phyloP scores from a whole-genome alignment of 1,284 basidiomycete species.

The Paramarasmius palmivorus region DNA sequence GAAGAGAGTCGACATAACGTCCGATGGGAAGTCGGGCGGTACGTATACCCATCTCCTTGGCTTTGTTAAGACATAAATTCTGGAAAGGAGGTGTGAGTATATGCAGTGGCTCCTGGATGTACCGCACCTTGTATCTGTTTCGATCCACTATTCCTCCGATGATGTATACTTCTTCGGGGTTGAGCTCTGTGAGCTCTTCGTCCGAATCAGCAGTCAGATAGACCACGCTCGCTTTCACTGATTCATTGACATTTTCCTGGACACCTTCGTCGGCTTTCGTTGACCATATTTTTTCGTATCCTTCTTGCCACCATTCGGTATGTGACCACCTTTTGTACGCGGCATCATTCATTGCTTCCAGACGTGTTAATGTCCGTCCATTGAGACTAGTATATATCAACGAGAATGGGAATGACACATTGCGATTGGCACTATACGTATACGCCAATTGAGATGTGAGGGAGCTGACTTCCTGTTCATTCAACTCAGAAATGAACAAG shows the following conservation, averaged over 20 bases:
- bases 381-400: conserved; percentile 82
- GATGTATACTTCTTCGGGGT: conserved; percentile 87
- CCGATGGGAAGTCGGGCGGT: conserved; percentile 94
- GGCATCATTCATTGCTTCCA: conserved; percentile 69
- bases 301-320: conserved; percentile 80
- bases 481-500: conserved; percentile 2
- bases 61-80: conserved; percentile 91
- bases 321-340: conserved; percentile 80
- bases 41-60: conserved; percentile 70
- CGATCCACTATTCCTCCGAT: conserved; percentile 97
- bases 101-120: conserved; percentile 7
- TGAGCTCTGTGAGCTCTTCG: conserved; percentile 80
- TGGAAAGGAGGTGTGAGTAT: conserved; percentile 31
- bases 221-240: conserved; percentile 56
- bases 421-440: conserved; percentile 85
- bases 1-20: conserved; percentile 78
- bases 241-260: conserved; percentile 13
- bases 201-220: conserved; percentile 96
- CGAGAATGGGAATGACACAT: conserved; percentile 69
- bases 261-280: conserved; percentile 12
- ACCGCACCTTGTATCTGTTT: conserved; percentile 89
- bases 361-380: conserved; percentile 65
- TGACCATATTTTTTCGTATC: conserved; percentile 71
- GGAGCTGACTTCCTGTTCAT: conserved; percentile 80
- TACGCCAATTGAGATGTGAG: conserved; percentile 88